Base-by-base conservation (phyloP, 768 basidiomycete genomes). In the Boletellus ananas region DNA sequence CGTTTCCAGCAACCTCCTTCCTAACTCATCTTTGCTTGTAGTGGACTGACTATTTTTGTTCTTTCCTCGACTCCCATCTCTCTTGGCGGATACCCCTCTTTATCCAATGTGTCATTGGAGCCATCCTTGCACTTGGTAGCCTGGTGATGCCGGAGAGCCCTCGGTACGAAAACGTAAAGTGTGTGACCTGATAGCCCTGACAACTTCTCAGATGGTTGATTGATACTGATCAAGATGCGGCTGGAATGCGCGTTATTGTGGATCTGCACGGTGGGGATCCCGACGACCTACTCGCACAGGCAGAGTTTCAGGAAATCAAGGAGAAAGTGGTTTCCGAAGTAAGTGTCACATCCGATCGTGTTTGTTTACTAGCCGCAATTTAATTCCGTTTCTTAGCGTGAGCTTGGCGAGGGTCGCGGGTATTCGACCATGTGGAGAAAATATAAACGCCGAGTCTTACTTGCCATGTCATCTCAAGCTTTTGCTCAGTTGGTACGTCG, bases 31-130 rank as follows among this genome's bases (percentile, higher is more conserved):
- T 5, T 48, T 18, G 5, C 31, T 40, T 46, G 29, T 51, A 90
- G 89, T 97, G 94, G 94, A 83, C 86, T 42, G 94, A 93, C 66
- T 97, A 97, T 67, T 90, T 93, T 59, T 90, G 85, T 64, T 94
- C 92, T 1, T 97, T 79, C 72, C 78, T 96, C 42, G 79, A 88
- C 25, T 88, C 86, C 8, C 83, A 96, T 67, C 68, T 84, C 43
- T 83, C 91, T n/a, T 97, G 94, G 94, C 79, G 94, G 34, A 75
- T 94, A 50, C 94, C 94, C 13, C 79, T 97, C 29, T 84, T 85
- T 57, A 74, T 95, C 3, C 94, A 96, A 76, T 90, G 87, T 58
- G 66, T 94, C 38, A 94, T 95, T 51, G 94, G 94, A 21, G 60
- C 72, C 11, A 79, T 95, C 51, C 83, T 97, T 37, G 81, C 89